Evolutionary conservation across 176 grass and related monocot genomes (phyloP).

Genomic region (Saccharum spontaneum): DNA sequence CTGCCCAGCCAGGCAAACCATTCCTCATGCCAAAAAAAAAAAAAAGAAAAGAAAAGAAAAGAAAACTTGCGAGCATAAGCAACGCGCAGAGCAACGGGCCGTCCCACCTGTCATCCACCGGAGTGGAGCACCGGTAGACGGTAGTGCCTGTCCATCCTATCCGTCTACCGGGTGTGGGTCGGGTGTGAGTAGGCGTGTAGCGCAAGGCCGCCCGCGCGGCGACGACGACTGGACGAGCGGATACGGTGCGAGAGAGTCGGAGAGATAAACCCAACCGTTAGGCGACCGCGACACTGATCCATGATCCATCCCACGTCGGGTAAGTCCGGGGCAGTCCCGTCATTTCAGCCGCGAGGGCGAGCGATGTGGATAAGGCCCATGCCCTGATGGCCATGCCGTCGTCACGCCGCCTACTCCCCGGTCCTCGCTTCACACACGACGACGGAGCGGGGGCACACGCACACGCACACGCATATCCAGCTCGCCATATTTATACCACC

Average conservation of each 20-base stretch:
- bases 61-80: neutral
- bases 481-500: constrained; percentile 19
- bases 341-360: neutral
- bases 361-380: constrained; percentile 41
- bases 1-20: neutral
- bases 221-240: neutral
- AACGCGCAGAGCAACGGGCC: neutral
- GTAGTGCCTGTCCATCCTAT: neutral
- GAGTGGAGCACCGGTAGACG: neutral
- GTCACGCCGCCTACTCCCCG: constrained; percentile 31
- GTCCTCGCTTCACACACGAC: constrained; percentile 11
- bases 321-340: neutral
- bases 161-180: neutral
- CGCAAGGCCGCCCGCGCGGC: neutral
- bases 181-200: neutral
- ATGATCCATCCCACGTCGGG: neutral
- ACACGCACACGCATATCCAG: no score
- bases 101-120: neutral
- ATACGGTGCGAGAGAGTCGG: neutral
- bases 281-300: constrained; percentile 3
- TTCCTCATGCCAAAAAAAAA: neutral
- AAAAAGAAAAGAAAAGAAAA: no score
- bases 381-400: neutral
- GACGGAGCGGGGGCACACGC: no score
- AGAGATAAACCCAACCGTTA: constrained; percentile 28